Conservation (phyloP, 768 basidiomycete genomes). For the Termitomyces eurrhizus region DNA sequence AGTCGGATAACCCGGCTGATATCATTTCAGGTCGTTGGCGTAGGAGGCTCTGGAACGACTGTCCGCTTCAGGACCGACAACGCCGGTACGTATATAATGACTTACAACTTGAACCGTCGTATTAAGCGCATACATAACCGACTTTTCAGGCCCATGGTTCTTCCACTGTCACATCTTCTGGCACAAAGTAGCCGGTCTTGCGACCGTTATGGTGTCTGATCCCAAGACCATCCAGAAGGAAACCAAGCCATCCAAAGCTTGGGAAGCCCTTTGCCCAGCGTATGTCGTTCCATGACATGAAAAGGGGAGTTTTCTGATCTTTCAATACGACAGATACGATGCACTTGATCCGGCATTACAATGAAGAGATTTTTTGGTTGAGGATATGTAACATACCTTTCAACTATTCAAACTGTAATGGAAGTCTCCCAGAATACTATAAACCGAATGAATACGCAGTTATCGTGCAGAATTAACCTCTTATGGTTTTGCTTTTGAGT, state of each 20-base stretch:
- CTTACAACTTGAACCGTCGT: neutral
- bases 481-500: no score
- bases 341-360: slow-evolving; percentile 12
- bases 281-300: slow-evolving; percentile 8
- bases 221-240: slow-evolving; percentile 16
- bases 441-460: neutral
- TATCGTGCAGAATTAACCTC: no score
- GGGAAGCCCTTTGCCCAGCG: slow-evolving; percentile 25
- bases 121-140: neutral
- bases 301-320: neutral
- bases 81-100: slow-evolving; percentile 10
- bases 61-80: slow-evolving; percentile 24
- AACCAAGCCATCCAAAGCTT: slow-evolving; percentile 17
- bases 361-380: neutral
- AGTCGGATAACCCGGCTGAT: neutral
- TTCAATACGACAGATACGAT: slow-evolving; percentile 11
- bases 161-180: slow-evolving; percentile 34
- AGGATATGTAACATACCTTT: neutral
- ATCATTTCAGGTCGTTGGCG: slow-evolving; percentile 13
- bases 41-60: slow-evolving; percentile 22
- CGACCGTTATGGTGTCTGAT: slow-evolving; percentile 33
- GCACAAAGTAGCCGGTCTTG: slow-evolving; percentile 38
- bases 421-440: neutral
- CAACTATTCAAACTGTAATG: neutral
- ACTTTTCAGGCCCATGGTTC: slow-evolving; percentile 18